These are phyloP conservation scores for Immersiporthe knoxdaviesiana DNA, from an alignment of 2,329 filamentous ascomycete genomes.

Conservation along the genomic window DNA sequence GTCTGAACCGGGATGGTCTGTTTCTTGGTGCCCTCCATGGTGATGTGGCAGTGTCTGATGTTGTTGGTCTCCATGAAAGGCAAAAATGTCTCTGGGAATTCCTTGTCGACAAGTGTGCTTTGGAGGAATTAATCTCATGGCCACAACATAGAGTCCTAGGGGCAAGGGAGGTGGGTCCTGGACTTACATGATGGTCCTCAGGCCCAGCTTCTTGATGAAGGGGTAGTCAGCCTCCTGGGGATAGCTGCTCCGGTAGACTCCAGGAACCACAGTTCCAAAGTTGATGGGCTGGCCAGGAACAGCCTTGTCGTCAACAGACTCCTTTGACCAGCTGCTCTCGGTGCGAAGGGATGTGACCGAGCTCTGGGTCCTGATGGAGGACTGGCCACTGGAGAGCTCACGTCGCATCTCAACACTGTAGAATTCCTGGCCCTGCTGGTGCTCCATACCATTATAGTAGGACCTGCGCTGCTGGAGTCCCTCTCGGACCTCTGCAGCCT, in stretches of 20 bases:
- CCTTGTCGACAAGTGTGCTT: conserved; percentile 67
- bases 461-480: conserved; percentile 26
- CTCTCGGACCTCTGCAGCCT: conserved; percentile 12
- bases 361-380: conserved; percentile 9
- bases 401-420: conserved; percentile 27
- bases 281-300: conserved; percentile 60
- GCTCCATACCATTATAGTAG: conserved; percentile 18
- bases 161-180: neutral
- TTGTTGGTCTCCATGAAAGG: conserved; percentile 67
- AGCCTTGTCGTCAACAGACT: conserved; percentile 1
- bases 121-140: neutral
- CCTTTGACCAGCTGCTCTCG: conserved; percentile 22
- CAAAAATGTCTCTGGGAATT: conserved; percentile 56
- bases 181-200: conserved; percentile 80
- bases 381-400: conserved; percentile 24
- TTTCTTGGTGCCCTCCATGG: conserved; percentile 89
- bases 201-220: conserved; percentile 67
- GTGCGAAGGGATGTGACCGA: conserved; percentile 21
- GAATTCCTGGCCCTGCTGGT: neutral
- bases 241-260: conserved; percentile 82
- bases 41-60: conserved; percentile 75
- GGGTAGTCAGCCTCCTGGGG: conserved; percentile 71
- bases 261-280: conserved; percentile 74
- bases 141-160: too few relatives aligned
- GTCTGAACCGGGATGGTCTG: conserved; percentile 66